Conservation (phyloP, 495 filamentous ascomycete species). For the Xeromyces bisporus region DNA sequence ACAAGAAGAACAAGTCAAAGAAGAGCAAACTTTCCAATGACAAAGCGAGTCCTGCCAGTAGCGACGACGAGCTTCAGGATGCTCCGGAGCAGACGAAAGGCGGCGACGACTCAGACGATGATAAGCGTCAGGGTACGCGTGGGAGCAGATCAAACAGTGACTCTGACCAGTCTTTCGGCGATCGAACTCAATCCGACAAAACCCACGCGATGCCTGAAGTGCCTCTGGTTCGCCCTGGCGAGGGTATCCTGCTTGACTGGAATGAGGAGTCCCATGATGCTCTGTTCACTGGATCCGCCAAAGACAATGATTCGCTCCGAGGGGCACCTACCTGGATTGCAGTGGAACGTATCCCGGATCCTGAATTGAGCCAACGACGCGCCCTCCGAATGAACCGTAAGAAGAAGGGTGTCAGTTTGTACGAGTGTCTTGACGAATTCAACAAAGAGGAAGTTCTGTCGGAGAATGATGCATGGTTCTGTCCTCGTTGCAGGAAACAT, state of each 20-base stretch:
- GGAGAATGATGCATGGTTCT: constrained; percentile 92
- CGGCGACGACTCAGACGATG: neutral
- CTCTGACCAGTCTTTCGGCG: constrained; percentile 9
- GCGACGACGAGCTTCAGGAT: constrained; percentile 12
- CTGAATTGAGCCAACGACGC: constrained; percentile 44
- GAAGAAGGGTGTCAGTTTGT: constrained; percentile 62
- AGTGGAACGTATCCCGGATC: constrained; percentile 41
- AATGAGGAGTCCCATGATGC: constrained; percentile 42
- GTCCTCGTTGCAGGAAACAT: constrained; percentile 85
- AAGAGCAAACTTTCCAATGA: neutral
- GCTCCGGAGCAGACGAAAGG: neutral
- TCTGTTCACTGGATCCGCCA: constrained; percentile 43
- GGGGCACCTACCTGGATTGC: constrained; percentile 35
- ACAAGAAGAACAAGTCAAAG: constrained; percentile 1
- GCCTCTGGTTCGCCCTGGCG: constrained; percentile 56
- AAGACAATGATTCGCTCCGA: constrained; percentile 29
- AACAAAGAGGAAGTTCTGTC: constrained; percentile 81
- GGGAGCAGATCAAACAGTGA: constrained; percentile 9
- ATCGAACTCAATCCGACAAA: constrained; percentile 1
- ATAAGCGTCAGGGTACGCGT: neutral
- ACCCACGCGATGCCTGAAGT: constrained; percentile 10
- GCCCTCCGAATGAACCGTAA: constrained; percentile 40
- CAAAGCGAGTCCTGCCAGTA: constrained; percentile 4
- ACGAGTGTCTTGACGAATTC: constrained; percentile 86
- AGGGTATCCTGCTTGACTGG: constrained; percentile 81